phyloP scores from a whole-genome alignment of 768 basidiomycete genomes.

The Mycena epipterygia region DNA sequence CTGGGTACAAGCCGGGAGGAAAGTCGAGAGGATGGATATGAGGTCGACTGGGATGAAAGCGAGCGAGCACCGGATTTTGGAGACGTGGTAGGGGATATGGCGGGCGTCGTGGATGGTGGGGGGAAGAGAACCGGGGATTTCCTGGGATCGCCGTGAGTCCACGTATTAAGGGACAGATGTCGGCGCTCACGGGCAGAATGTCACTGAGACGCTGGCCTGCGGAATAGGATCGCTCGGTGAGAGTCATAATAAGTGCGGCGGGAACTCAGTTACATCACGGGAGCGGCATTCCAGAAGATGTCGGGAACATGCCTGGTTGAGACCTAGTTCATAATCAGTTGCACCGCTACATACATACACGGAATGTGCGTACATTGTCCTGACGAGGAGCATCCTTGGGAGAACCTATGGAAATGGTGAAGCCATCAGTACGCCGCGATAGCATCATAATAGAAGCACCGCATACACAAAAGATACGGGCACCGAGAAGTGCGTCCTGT shows the following conservation, averaged over 20 bases:
- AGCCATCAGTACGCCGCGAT: slow-evolving; percentile 19
- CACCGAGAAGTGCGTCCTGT: neutral
- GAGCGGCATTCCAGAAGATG: slow-evolving; percentile 14
- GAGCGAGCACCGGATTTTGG: neutral
- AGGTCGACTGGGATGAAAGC: neutral
- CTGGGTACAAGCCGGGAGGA: neutral
- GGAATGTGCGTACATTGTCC: neutral
- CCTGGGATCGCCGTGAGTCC: slow-evolving; percentile 2
- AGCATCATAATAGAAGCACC: slow-evolving; percentile 8
- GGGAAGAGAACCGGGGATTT: neutral
- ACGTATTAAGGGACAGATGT: neutral
- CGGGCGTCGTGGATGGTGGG: slow-evolving; percentile 1
- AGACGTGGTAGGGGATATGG: slow-evolving; percentile 15
- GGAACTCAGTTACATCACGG: slow-evolving; percentile 24
- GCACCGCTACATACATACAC: neutral
- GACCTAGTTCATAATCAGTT: neutral
- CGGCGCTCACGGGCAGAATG: slow-evolving; percentile 21
- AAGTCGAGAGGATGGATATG: neutral
- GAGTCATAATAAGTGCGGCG: slow-evolving; percentile 23
- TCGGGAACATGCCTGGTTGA: slow-evolving; percentile 2
- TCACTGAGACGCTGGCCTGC: slow-evolving; percentile 15
- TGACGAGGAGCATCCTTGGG: neutral
- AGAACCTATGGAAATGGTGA: neutral
- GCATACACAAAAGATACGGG: slow-evolving; percentile 3
- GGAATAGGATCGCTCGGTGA: slow-evolving; percentile 8